phyloP scores from a whole-genome alignment of 2,329 filamentous ascomycete species.

The Venturiaceae sp. region DNA sequence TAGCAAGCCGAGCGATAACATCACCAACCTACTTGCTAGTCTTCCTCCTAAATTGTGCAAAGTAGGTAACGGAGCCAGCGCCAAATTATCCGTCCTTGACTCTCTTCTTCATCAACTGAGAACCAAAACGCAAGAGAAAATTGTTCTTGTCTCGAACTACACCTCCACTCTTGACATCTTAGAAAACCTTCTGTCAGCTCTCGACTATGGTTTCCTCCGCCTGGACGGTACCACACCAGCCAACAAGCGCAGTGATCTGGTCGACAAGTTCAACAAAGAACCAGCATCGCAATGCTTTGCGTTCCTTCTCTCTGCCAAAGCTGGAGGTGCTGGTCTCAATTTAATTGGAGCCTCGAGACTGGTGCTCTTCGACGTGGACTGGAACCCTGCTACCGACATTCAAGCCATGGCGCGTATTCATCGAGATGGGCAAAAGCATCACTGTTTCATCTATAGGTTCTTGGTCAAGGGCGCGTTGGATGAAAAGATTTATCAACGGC shows the following conservation, averaged over 20 bases:
- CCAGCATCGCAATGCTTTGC: constrained; percentile 50
- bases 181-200: constrained; percentile 47
- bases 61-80: constrained; percentile 45
- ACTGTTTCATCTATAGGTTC: constrained; percentile 60
- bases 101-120: constrained; percentile 52
- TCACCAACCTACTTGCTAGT: constrained; percentile 33
- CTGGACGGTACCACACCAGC: constrained; percentile 59
- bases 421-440: constrained; percentile 58
- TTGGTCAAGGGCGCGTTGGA: constrained; percentile 60
- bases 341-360: constrained; percentile 61
- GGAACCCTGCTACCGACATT: constrained; percentile 65
- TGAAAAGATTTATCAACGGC: constrained; percentile 66
- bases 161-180: constrained; percentile 63
- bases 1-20: constrained; percentile 35
- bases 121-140: constrained; percentile 51
- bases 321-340: constrained; percentile 60
- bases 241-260: constrained; percentile 54
- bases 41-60: constrained; percentile 47
- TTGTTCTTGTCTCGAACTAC: constrained; percentile 69
- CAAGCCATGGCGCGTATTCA: constrained; percentile 70
- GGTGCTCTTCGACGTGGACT: constrained; percentile 64
- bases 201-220: constrained; percentile 54
- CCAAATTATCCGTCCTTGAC: constrained; percentile 59
- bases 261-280: constrained; percentile 59
- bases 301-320: constrained; percentile 64